Evolutionary conservation across 2,329 filamentous ascomycete species (phyloP), one percentile per base, ranked within the genome.

Genomic region (Neocucurbitaria cava): DNA sequence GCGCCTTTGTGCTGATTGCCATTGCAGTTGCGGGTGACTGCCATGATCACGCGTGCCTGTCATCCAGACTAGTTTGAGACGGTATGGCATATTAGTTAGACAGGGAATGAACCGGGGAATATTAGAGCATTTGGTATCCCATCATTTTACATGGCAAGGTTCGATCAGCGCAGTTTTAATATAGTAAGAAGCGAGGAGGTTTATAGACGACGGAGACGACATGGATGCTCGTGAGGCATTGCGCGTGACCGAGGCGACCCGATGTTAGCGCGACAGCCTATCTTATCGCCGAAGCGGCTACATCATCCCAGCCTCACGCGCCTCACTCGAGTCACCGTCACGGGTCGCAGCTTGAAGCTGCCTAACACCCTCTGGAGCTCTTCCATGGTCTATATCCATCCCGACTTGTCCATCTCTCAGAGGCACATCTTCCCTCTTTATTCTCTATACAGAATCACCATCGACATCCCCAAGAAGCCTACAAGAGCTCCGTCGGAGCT

Each of bases 221-320:
- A n/a, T n/a, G n/a, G n/a, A n/a, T n/a, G 24, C 5, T 26, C 24
- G 24, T 26, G 9, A 26, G 24, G 24, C 9, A 11, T 3, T 23
- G 10, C 18, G n/a, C 40, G 40, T 24, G 23, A 23, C 40, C 40
- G 40, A 21, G 40, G 38, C 28, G 13, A 47, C 24, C 24, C 39
- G 30, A 17, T 21, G 46, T 38, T 52, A 54, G 54, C 54, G 57
- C 53, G 45, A 39, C 52, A 18, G 35, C 39, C 39, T 58, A 56
- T 62, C 65, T 66, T 68, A 69, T 66, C 64, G 61, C 57, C 61
- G 54, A 65, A 53, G 59, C 61, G 43, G 50, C 51, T 58, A 28
- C 57, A 49, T 60, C 59, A 65, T n/a, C 62, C 58, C 65, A 71
- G 65, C 66, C 69, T 69, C 64, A 72, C 66, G 62, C 64, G 65